Evolutionary conservation across 306 rosid genomes (phyloP).

Genomic region (Betula pendula): DNA sequence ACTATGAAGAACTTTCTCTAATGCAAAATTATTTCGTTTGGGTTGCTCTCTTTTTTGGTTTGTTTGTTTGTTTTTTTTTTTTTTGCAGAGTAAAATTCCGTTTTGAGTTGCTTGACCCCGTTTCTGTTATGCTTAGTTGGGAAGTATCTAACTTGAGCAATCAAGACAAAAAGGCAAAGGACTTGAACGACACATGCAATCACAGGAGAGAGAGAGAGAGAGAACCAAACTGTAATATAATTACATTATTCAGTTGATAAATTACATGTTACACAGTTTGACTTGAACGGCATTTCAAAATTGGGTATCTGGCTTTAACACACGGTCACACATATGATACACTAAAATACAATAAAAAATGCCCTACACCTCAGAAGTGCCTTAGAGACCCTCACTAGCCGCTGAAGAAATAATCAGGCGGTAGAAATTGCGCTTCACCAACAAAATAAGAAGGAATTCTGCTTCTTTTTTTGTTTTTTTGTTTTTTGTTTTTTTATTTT

Average conservation of each 20-base stretch:
- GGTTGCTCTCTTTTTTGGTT: no score
- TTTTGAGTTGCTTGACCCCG: no score
- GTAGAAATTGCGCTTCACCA: neutral
- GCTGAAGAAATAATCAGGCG: slow-evolving; percentile 2
- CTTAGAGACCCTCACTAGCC: slow-evolving; percentile 18
- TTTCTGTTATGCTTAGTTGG: neutral
- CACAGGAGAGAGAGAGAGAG: neutral
- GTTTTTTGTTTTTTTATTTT: neutral
- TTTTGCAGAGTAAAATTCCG: no score
- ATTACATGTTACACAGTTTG: slow-evolving; percentile 33
- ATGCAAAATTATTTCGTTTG: neutral
- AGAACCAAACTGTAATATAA: slow-evolving; percentile 16
- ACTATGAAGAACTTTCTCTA: neutral
- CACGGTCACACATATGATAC: slow-evolving; percentile 40
- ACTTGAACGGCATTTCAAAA: slow-evolving; percentile 34
- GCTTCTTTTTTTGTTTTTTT: neutral
- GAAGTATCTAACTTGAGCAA: no score
- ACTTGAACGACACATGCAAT: neutral
- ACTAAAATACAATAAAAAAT: slow-evolving; percentile 27
- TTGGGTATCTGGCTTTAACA: slow-evolving; percentile 33
- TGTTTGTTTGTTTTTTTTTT: no score
- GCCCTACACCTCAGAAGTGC: neutral
- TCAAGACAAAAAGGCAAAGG: no score
- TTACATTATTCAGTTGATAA: slow-evolving; percentile 35
- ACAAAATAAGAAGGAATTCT: neutral